Conservation (phyloP, 1,139 yeast species). For the Nakaseomyces sp. region DNA sequence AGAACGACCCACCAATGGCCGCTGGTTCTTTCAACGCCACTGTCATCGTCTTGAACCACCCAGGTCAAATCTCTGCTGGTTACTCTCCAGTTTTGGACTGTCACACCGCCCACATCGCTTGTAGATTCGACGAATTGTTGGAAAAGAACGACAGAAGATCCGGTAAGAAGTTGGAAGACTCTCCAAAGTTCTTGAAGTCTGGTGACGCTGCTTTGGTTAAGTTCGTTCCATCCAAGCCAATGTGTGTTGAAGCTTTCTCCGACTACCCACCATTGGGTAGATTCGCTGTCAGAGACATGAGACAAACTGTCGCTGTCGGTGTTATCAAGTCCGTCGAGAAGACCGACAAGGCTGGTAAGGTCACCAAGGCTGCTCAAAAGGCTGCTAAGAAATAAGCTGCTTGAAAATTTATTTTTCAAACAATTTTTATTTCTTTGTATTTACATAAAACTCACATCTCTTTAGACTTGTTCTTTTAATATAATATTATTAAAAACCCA, state of each 20-base stretch:
- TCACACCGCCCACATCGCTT: conserved; percentile 76
- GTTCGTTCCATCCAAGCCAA: conserved; percentile 90
- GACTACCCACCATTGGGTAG: conserved; percentile 98
- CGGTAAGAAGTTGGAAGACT: conserved; percentile 77
- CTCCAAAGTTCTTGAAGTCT: conserved; percentile 81
- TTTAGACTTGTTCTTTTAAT: conserved; percentile 5
- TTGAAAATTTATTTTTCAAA: not conserved
- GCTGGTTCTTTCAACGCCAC: conserved; percentile 80
- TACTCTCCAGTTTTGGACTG: conserved; percentile 91
- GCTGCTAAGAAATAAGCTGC: conserved; percentile 12
- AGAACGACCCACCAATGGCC: conserved; percentile 87
- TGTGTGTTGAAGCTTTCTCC: conserved; percentile 95
- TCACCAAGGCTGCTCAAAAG: conserved; percentile 64
- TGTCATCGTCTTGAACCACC: conserved; percentile 86
- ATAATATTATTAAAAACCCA: conserved; percentile 7
- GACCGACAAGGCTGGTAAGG: conserved; percentile 91
- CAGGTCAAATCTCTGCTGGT: conserved; percentile 89
- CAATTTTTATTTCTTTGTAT: conserved; percentile 1
- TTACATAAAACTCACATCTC: conserved; percentile 4
- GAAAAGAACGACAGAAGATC: conserved; percentile 93
- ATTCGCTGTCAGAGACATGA: conserved; percentile 99
- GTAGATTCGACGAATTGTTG: conserved; percentile 75
- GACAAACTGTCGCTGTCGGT: conserved; percentile 99
- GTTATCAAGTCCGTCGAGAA: conserved; percentile 97
- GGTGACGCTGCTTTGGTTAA: conserved; percentile 92